Conservation (phyloP, 306 rosid species). For the Lagenaria siceraria region DNA sequence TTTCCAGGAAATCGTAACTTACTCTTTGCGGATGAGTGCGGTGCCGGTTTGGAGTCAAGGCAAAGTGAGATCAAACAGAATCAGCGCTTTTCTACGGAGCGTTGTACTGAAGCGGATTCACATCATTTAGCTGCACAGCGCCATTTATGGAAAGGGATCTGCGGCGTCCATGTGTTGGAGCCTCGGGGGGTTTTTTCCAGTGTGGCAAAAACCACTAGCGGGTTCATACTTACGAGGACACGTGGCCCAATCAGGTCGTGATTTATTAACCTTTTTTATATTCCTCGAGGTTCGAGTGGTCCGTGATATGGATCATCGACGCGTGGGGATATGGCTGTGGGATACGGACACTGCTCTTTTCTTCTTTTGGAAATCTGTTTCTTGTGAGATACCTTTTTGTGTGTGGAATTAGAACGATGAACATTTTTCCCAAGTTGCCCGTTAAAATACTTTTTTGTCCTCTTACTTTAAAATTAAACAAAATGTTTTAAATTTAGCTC, state of each 20-base stretch:
- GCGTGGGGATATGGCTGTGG: conserved; percentile 34
- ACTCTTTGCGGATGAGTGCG: conserved; percentile 12
- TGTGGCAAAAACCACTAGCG: conserved; percentile 13
- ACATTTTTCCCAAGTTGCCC: neutral
- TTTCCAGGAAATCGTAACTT: conserved; percentile 22
- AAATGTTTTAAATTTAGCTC: too few relatives aligned
- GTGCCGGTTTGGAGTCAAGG: conserved; percentile 37
- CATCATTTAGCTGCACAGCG: conserved; percentile 19
- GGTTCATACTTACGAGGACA: conserved; percentile 11
- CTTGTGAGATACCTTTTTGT: neutral
- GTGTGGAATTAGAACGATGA: neutral
- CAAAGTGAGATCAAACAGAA: neutral
- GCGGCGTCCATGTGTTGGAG: conserved; percentile 8
- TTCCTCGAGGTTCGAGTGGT: conserved; percentile 12
- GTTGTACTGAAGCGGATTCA: conserved; percentile 9
- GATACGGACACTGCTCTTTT: conserved; percentile 4
- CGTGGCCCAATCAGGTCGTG: conserved; percentile 39
- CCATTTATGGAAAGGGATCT: conserved; percentile 65
- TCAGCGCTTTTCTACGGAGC: neutral
- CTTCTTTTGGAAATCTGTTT: conserved; percentile 1
- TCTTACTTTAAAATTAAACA: too few relatives aligned
- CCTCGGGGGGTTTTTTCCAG: conserved; percentile 1
- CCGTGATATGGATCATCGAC: conserved; percentile 33
- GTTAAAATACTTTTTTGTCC: too few relatives aligned
- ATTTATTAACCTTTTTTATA: neutral